Conservation (phyloP, 805 yeast genomes). For the Candida ovalis region DNA sequence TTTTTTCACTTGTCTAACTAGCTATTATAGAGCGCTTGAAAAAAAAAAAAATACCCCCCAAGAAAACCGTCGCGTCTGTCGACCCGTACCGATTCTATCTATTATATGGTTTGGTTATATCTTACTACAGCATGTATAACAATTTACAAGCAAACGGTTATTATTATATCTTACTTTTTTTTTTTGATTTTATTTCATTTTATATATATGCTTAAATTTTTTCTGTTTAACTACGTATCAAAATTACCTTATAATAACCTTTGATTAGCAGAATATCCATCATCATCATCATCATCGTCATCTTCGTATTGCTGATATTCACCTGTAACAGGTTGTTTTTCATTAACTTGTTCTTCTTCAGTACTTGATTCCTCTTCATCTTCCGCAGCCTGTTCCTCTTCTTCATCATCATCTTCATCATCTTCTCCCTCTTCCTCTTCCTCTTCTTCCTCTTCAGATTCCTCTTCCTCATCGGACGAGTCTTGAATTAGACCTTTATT, state of each 20-base stretch:
- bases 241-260: constrained; percentile 11
- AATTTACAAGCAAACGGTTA: too few species aligned
- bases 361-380: constrained; percentile 31
- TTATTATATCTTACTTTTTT: too few species aligned
- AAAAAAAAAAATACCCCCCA: too few species aligned
- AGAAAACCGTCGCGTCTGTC: too few species aligned
- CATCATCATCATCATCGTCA: constrained; percentile 11
- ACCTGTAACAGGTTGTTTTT: constrained; percentile 2
- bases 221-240: neutral
- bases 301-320: constrained; percentile 29
- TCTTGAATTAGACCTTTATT: constrained; percentile 17
- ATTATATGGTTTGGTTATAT: too few species aligned
- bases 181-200: neutral
- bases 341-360: neutral
- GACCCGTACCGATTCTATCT: too few species aligned
- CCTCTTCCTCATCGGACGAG: constrained; percentile 14
- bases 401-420: constrained; percentile 26
- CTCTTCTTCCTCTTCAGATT: constrained; percentile 25
- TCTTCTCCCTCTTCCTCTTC: constrained; percentile 28
- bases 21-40: too few species aligned
- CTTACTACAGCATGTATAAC: too few species aligned
- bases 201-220: neutral
- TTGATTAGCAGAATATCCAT: constrained; percentile 6
- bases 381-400: constrained; percentile 25
- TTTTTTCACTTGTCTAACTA: too few species aligned